Conservation (phyloP, 2,329 filamentous ascomycete genomes). For the Fusarium redolens region DNA sequence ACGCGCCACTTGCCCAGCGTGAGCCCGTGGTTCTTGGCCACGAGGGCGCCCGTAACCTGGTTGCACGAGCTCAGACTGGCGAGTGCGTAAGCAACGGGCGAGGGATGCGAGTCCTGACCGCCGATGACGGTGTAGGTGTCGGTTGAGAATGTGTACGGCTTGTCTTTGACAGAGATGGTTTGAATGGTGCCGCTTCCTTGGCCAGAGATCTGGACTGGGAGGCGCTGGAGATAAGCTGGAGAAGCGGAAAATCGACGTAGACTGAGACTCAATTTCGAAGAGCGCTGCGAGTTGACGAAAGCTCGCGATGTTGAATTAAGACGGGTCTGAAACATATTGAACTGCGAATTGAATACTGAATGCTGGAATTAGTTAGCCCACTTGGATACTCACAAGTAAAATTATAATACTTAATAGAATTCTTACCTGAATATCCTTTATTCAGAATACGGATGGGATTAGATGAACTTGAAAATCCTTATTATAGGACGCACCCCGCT, state of each 20-base stretch:
- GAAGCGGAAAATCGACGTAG: neutral
- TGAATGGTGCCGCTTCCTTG: neutral
- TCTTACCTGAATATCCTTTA: too few species aligned
- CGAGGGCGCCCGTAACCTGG: neutral
- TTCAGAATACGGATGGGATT: too few species aligned
- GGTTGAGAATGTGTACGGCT: neutral
- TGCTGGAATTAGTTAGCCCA: too few species aligned
- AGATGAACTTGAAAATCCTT: too few species aligned
- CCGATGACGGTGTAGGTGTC: neutral
- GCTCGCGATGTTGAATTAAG: too few species aligned
- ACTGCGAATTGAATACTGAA: neutral
- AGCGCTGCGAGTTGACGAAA: neutral
- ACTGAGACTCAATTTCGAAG: neutral
- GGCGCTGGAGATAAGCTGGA: neutral
- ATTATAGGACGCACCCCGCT: too few species aligned
- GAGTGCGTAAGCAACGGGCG: neutral
- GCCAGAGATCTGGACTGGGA: neutral
- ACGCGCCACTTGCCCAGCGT: neutral
- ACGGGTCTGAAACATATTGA: rapidly evolving
- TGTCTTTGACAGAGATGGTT: neutral
- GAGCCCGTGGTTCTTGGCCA: neutral
- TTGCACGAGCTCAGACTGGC: neutral
- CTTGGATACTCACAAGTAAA: too few species aligned
- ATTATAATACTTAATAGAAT: too few species aligned
- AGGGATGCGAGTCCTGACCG: neutral